These are phyloP conservation scores for Cryptococcus sp. DNA, from an alignment of 1,284 basidiomycete species.

Conservation along the genomic window DNA sequence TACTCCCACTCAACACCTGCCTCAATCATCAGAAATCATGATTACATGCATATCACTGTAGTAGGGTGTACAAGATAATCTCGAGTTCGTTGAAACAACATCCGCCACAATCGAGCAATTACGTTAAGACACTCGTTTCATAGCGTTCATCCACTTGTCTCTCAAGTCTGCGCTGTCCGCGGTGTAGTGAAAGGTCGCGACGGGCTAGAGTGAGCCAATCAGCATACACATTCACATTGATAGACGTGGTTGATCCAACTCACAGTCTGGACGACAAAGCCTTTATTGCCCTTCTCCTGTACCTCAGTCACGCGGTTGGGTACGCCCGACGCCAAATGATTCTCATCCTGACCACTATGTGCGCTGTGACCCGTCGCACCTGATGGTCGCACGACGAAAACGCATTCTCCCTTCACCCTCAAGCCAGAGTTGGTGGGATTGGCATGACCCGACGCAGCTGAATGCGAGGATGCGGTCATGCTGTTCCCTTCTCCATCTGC, in stretches of 20 bases:
- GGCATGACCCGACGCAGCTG: neutral
- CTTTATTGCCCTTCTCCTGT: constrained; percentile 42
- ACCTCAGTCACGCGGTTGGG: constrained; percentile 40
- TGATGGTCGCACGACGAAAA: constrained; percentile 39
- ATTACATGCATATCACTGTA: no score
- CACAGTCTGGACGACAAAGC: constrained; percentile 49
- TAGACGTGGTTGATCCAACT: constrained; percentile 15
- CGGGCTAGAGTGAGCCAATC: constrained; percentile 1
- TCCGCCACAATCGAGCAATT: neutral
- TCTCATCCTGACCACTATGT: constrained; percentile 5
- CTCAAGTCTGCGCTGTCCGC: constrained; percentile 32
- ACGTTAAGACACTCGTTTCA: constrained; percentile 19
- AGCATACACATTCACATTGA: neutral
- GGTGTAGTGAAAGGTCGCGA: constrained; percentile 13
- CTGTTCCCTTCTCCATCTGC: constrained; percentile 7
- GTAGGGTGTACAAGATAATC: no score
- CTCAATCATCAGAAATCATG: no score
- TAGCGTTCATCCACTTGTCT: constrained; percentile 39
- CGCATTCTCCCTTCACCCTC: constrained; percentile 56
- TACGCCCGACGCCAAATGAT: constrained; percentile 7
- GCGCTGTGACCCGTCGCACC: constrained; percentile 6
- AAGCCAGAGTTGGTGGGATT: constrained; percentile 18
- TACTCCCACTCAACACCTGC: no score
- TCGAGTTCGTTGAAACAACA: no score
- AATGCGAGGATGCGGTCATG: neutral